Base-by-base conservation (phyloP, 2,329 filamentous ascomycete genomes). In the Aspergillus sp. region DNA sequence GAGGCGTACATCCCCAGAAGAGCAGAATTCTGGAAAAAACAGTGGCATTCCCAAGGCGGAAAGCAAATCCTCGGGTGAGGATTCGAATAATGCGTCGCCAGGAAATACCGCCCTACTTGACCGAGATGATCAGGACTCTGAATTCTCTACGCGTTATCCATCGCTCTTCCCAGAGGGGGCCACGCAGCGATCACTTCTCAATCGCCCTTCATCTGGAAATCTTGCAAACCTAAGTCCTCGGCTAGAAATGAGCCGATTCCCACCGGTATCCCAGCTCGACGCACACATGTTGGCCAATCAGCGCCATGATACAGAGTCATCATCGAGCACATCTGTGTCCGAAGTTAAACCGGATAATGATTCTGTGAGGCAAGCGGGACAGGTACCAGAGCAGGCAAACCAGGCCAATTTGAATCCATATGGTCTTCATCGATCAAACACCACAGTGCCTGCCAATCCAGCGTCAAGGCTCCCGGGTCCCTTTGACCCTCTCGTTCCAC, bases 181-280 rank as follows among this genome's bases (percentile, higher is more conserved):
- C 12, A n/a, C 31, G 19, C 43, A 38, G 11, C 42, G 40, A 26
- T 29, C 51, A 30, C 37, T 31, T 3, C 12, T 30, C 8, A 30
- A 34, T 26, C 39, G 36, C 12, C 32, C 34, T 32, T 31, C 42
- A 9, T 49, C 50, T 27, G 49, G 49, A 8, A 33, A 44, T 39
- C 44, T 58, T 11, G 45, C 52, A 5, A 46, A 46, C 41, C 50
- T 59, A 12, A 53, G 50, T 11, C 47, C 53, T 13, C 51, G 58
- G 28, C 19, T 44, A 10, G 54, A 59, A 35, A 59, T 64, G 37
- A 47, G 47, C 19, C 59, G 54, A 7, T 68, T 67, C 41, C 65
- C 65, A 27, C 65, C 65, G 28, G 58, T 68, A 26, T 68, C 64
- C 27, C 65, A 68, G 37, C 42, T 61, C n/a, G 64, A 67, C 42